Evolutionary conservation across 1,139 yeast species (phyloP), one percentile per base, ranked within the genome.

Genomic region (Taiozyma sp.): DNA sequence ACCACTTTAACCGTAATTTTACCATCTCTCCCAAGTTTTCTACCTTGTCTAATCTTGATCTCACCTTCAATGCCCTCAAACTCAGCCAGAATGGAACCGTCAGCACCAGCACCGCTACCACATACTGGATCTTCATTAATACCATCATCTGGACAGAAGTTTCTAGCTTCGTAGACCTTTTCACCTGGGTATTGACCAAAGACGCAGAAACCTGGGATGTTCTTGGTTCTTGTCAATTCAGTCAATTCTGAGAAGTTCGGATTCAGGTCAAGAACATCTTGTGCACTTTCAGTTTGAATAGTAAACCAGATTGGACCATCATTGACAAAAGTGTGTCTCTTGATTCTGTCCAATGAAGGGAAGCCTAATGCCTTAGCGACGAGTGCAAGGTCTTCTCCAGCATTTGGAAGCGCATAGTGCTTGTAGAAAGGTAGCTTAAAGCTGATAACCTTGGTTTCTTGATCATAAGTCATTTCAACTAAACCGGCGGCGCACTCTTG

Each of bases 121-220:
- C 82, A 78, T 4, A 76, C 82, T 2, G 81, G 81, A 59, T 78
- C 83, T 54, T 78, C 83, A 24, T 58, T 45, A 1, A 70, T 68
- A 12, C 71, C 73, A 4, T 54, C 56, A 2, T 22, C 19, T 30
- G 43, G 24, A 3, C 74, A 74, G 58, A 77, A 73, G 13, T 76
- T 74, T 55, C 83, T 69, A 22, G 57, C 58, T 53, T 65, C 54
- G 55, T 64, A 28, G 50, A 58, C 40, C 4, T 34, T 14, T 24
- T 47, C 47, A 23, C 38, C 30, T 16, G 48, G 32, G 28, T 24
- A 45, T 22, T 51, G 46, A 3, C 41, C 29, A 45, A 65, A 60
- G 32, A 58, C 55, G 8, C 79, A 79, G 57, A 72, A 73, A 2
- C 80, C 81, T 1, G 63, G 52, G 55, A 65, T 62, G 1, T 63